Percentiles rank a stretch among this genome's conserved stretches.
Evolutionary conservation across 2,329 filamentous ascomycete genomes (phyloP).

Genomic region (Ploettnerulaceae sp.): DNA sequence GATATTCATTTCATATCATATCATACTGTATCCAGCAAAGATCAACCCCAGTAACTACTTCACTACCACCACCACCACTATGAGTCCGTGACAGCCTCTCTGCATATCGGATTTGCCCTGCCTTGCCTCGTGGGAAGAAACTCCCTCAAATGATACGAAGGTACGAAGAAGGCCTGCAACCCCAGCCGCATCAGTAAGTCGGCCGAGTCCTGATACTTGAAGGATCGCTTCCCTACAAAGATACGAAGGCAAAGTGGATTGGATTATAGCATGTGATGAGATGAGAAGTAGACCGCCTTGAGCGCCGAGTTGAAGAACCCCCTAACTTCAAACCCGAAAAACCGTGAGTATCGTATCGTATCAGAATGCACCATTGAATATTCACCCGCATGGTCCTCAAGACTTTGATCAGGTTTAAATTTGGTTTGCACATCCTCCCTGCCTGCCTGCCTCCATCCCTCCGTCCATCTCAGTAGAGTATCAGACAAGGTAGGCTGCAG

Average conservation of each 20-base stretch:
- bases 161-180: no score
- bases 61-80: neutral
- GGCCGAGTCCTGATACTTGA: no score
- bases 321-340: slow-evolving; percentile 1
- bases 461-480: slow-evolving; percentile 1
- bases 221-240: no score
- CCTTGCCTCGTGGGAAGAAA: neutral
- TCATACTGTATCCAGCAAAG: neutral
- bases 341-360: no score
- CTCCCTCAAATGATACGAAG: neutral
- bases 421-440: neutral
- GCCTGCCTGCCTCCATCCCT: slow-evolving; percentile 6
- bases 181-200: neutral
- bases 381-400: neutral
- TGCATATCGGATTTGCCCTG: neutral
- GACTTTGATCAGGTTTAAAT: neutral
- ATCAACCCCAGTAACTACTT: neutral
- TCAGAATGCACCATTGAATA: slow-evolving; percentile 9
- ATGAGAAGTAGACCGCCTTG: no score
- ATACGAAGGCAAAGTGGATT: neutral
- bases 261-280: no score
- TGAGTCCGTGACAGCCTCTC: neutral
- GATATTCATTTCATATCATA: no score
- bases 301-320: slow-evolving; percentile 2
- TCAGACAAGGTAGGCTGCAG: neutral